Percentiles rank a stretch among this genome's conserved stretches.
Conservation (phyloP, 768 basidiomycete species). For the Sporobolomyces pararoseus region DNA sequence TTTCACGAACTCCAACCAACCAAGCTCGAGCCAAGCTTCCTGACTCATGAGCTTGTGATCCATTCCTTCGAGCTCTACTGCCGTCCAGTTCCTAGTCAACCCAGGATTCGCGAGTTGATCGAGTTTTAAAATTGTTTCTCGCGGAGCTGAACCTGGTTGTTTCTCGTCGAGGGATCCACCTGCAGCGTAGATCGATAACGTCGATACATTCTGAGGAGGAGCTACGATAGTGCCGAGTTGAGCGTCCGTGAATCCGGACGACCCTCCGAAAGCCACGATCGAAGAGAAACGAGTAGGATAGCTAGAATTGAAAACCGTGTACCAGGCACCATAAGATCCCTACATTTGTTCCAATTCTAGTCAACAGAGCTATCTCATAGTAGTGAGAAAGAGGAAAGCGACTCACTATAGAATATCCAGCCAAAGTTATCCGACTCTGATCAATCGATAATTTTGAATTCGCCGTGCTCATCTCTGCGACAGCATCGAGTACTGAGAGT, state of each 20-base stretch:
- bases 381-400: no score
- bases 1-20: background rate
- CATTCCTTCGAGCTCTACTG: background rate
- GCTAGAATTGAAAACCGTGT: background rate
- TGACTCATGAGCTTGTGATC: conserved; percentile 9
- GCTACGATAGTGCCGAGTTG: background rate
- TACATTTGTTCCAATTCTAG: background rate
- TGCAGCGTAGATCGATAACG: background rate
- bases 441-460: background rate
- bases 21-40: conserved; percentile 2
- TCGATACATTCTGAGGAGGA: conserved; percentile 1
- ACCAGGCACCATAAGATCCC: conserved; percentile 3
- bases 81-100: conserved; percentile 1
- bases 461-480: background rate
- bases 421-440: background rate
- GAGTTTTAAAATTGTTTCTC: background rate
- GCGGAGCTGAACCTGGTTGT: background rate
- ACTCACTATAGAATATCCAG: conserved; percentile 4
- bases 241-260: background rate
- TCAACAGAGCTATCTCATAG: background rate
- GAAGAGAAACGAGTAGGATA: conserved; percentile 4
- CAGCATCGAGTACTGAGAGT: background rate
- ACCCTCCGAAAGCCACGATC: conserved; percentile 1
- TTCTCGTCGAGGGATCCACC: conserved; percentile 8
- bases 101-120: background rate